Evolutionary conservation across 2,329 filamentous ascomycete species (phyloP), one percentile per base, ranked within the genome.

Genomic region (Gliomastix tumulicola): DNA sequence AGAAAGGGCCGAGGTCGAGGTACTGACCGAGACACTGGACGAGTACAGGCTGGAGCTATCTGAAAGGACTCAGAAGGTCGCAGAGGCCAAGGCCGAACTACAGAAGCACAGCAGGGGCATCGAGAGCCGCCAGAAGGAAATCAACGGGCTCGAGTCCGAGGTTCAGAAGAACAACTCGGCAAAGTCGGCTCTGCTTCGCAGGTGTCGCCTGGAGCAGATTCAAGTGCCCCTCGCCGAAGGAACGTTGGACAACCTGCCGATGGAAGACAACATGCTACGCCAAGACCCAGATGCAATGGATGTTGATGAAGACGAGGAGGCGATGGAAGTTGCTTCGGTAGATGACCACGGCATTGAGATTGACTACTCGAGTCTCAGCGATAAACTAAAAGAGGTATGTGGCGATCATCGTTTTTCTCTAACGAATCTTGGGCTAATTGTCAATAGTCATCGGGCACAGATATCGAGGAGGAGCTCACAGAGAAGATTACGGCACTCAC

Each of bases 141-240:
- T 98, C 40, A 79, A 77, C 40, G 75, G 71, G 6, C 66, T 94
- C n/a, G 89, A 97, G 59, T 82, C 83, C 2, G 83, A 88, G 42
- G 80, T 94, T 34, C 88, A 95, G 59, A 86, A 84, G 50, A 88
- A 88, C 52, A 86, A 84, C 40, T 82, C 88, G 1, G 80, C 78
- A 49, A 86, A 92, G 55, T 95, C 95, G 55, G 81, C 81, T 31
- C 66, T 94, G 32, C 74, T 98, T 36, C 80, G 88, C 53, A 80
- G 87, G 43, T 97, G 90, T 68, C 90, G 94, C 55, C 79, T 98
- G 32, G 90, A 97, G 55, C 89, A 96, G 53, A 86, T 97, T 47
- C 79, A 84, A 44, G 74, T 98, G 40, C 92, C 92, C 3, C 71
- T 98, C 17, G 66, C 72, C 3, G 67, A 79, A 39, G 82, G 81